A percentile compares a stretch with the other conserved stretches of the same genome.
Conservation (phyloP, 257 asterid genomes). For the Scutellaria barbata region DNA sequence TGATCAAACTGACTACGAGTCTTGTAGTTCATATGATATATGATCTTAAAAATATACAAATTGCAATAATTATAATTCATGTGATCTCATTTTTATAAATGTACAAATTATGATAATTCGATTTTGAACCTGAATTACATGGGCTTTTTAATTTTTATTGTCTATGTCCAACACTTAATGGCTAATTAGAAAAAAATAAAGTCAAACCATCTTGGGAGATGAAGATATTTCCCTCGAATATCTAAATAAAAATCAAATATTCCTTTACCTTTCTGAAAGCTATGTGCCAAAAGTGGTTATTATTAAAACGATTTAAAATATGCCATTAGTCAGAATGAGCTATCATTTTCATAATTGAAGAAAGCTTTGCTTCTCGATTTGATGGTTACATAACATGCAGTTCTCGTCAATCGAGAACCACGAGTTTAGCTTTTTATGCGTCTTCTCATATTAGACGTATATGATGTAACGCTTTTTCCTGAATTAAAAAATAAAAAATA, state of each 20-base stretch:
- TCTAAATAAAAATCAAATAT: neutral
- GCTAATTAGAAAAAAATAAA: too few species aligned
- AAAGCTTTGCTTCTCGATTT: constrained; percentile 20
- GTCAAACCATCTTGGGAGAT: too few species aligned
- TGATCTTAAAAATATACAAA: too few species aligned
- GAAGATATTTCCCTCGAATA: too few species aligned
- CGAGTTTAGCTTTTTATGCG: constrained; percentile 15
- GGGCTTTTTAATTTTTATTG: too few species aligned
- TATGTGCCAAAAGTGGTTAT: constrained; percentile 4
- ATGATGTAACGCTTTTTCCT: neutral
- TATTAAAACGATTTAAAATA: neutral
- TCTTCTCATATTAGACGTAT: neutral
- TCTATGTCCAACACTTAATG: too few species aligned
- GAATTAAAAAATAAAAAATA: neutral
- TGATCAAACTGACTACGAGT: too few species aligned
- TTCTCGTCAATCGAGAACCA: constrained; percentile 20
- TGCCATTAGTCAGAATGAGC: constrained; percentile 17
- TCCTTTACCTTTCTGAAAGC: neutral
- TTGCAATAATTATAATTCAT: too few species aligned
- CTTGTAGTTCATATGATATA: too few species aligned
- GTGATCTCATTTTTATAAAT: too few species aligned
- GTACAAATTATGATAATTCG: too few species aligned
- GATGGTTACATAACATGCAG: constrained; percentile 16
- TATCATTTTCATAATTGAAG: constrained; percentile 28
- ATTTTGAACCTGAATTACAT: too few species aligned